These are phyloP conservation scores for Primulina tabacum DNA, from an alignment of 257 asterid species.

Conservation along the genomic window DNA sequence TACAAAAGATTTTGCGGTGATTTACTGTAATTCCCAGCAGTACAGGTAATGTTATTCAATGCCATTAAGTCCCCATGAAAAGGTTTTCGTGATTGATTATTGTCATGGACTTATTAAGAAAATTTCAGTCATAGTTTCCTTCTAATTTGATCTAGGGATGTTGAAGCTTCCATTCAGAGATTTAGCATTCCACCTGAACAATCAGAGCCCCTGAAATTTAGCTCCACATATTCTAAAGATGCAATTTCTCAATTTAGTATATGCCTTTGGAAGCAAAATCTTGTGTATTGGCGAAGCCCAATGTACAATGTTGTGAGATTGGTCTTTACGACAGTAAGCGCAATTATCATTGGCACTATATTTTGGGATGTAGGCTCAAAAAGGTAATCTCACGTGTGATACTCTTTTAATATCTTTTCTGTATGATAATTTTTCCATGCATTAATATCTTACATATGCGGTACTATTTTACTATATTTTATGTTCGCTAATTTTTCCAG, in stretches of 20 bases:
- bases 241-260: slow-evolving; percentile 51
- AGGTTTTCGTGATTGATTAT: background rate
- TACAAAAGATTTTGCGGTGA: slow-evolving; percentile 54
- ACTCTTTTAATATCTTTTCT: background rate
- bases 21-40: slow-evolving; percentile 58
- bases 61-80: slow-evolving; percentile 2
- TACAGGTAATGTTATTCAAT: slow-evolving; percentile 43
- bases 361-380: slow-evolving; percentile 81
- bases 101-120: background rate
- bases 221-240: slow-evolving; percentile 49
- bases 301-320: slow-evolving; percentile 69
- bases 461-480: background rate
- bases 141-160: slow-evolving; percentile 42
- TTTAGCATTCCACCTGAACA: slow-evolving; percentile 56
- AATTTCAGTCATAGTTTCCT: too few species aligned
- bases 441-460: background rate
- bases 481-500: background rate
- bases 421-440: background rate
- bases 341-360: slow-evolving; percentile 66
- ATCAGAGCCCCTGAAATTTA: slow-evolving; percentile 59
- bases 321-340: slow-evolving; percentile 68
- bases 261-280: slow-evolving; percentile 77
- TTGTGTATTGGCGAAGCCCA: slow-evolving; percentile 89
- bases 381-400: slow-evolving; percentile 40
- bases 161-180: slow-evolving; percentile 60